Evolutionary conservation across 108 stramenopile genomes (phyloP).

Genomic region (Parietichytrium sp.): DNA sequence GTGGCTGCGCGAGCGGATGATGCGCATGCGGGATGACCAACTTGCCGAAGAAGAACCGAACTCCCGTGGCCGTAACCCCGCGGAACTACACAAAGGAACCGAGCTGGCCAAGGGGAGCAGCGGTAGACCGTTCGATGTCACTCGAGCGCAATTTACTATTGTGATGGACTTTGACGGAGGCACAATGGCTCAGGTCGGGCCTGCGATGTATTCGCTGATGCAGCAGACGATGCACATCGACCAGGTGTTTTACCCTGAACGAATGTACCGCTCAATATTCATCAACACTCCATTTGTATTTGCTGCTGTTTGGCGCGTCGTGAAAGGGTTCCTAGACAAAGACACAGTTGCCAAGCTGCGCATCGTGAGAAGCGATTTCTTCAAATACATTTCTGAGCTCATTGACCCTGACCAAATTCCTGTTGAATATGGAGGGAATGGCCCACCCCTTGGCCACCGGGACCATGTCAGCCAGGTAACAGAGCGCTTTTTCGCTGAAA

Average conservation of each 20-base stretch:
- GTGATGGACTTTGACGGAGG: slow-evolving; percentile 22
- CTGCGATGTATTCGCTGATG: neutral
- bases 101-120: no score
- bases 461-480: slow-evolving; percentile 20
- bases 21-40: slow-evolving; percentile 31
- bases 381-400: slow-evolving; percentile 15
- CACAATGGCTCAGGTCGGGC: slow-evolving; percentile 14
- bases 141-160: neutral
- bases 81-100: no score
- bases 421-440: neutral
- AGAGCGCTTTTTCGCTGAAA: neutral
- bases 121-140: neutral
- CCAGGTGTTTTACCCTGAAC: slow-evolving; percentile 9
- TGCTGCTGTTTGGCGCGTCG: neutral
- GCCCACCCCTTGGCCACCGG: neutral
- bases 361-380: neutral
- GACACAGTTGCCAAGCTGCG: slow-evolving; percentile 1
- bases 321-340: slow-evolving; percentile 22
- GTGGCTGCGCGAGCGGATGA: slow-evolving; percentile 37
- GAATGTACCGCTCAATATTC: slow-evolving; percentile 22
- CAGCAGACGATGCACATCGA: slow-evolving; percentile 36
- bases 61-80: no score
- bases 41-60: no score
- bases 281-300: neutral
- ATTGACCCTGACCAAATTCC: slow-evolving; percentile 25